Conservation (phyloP, 371 early-diverging fungal species). For the Lichtheimia hyalospora region DNA sequence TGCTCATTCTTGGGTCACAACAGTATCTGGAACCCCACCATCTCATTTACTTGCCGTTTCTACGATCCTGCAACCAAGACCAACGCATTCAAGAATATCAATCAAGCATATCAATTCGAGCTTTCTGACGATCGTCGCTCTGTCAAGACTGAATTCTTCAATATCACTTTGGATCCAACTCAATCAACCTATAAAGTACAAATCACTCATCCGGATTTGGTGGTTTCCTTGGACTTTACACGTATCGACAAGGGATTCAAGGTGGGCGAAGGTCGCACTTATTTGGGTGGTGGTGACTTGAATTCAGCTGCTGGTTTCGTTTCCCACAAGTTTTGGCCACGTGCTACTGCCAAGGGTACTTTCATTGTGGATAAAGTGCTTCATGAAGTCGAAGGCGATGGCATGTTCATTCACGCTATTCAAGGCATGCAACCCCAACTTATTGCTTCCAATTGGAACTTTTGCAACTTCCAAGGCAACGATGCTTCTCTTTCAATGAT, state of each 20-base stretch:
- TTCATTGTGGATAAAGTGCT: constrained; percentile 69
- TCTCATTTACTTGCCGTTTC: constrained; percentile 79
- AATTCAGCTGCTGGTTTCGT: constrained; percentile 54
- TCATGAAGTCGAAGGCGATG: constrained; percentile 68
- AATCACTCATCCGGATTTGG: constrained; percentile 63
- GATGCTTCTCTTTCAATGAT: constrained; percentile 71
- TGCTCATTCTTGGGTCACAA: background rate
- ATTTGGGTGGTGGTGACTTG: constrained; percentile 62
- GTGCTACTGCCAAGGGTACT: constrained; percentile 69
- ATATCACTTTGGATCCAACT: constrained; percentile 58
- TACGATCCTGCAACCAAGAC: constrained; percentile 63
- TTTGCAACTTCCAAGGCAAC: constrained; percentile 66
- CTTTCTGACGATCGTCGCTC: constrained; percentile 72
- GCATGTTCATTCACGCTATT: constrained; percentile 83
- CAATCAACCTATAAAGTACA: constrained; percentile 51
- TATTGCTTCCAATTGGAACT: constrained; percentile 84
- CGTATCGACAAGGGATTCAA: constrained; percentile 74
- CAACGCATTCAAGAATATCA: constrained; percentile 72
- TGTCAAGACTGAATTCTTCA: constrained; percentile 68
- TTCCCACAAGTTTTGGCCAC: constrained; percentile 83
- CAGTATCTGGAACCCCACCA: constrained; percentile 57
- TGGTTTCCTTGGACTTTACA: constrained; percentile 65
- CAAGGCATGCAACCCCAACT: constrained; percentile 85
- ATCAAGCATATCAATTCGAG: constrained; percentile 60
- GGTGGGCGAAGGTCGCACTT: constrained; percentile 79